Conservation (phyloP, 345 rosid genomes). For the Combretum micranthum region DNA sequence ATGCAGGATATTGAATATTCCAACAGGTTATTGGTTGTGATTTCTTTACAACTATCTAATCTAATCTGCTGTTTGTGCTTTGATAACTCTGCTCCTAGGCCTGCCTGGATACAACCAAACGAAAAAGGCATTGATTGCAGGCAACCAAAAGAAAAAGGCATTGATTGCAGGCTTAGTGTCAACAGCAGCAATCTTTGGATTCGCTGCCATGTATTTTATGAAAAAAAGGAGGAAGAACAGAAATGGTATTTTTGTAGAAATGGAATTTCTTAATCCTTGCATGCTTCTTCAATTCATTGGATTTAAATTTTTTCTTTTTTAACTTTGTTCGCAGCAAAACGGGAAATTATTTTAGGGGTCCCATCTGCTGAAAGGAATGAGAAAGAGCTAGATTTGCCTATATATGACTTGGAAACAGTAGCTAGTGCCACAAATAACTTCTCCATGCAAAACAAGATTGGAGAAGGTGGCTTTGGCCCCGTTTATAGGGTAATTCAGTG, state of each 20-base stretch:
- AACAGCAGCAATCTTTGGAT: too few species aligned
- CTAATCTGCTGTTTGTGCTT: too few species aligned
- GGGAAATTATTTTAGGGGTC: not conserved
- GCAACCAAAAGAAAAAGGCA: too few species aligned
- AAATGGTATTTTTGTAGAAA: too few species aligned
- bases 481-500: conserved; percentile 12
- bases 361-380: not conserved
- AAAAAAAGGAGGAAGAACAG: not conserved
- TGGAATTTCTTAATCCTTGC: not conserved
- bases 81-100: too few species aligned
- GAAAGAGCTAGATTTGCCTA: conserved; percentile 7
- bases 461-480: conserved; percentile 13
- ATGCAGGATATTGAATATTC: too few species aligned
- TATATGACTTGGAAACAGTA: conserved; percentile 5
- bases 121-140: too few species aligned
- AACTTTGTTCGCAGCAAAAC: not conserved
- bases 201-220: not conserved
- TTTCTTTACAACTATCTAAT: too few species aligned
- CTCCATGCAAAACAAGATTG: conserved; percentile 3
- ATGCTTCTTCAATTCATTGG: not conserved
- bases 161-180: too few species aligned
- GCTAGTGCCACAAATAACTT: conserved; percentile 11
- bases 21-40: too few species aligned
- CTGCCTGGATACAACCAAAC: too few species aligned
- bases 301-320: not conserved